Evolutionary conservation across 495 filamentous ascomycete genomes (phyloP).

Genomic region (Penicillium maclennaniae): DNA sequence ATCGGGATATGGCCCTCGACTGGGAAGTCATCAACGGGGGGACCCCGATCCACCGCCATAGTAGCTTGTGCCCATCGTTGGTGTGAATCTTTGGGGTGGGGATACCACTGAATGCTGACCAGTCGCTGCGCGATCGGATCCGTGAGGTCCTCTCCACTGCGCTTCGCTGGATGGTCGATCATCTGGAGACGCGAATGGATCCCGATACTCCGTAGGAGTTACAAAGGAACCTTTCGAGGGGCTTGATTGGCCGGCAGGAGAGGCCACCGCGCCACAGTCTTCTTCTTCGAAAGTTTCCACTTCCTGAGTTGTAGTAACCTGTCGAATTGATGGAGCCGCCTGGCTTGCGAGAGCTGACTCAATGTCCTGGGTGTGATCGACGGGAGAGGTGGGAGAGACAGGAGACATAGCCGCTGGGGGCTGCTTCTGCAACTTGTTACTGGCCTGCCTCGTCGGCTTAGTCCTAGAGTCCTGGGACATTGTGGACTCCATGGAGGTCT

Average conservation of each 20-base stretch:
- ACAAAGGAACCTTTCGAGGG: conserved; percentile 29
- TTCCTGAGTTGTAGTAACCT: conserved; percentile 36
- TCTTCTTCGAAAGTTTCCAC: conserved; percentile 20
- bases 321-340: conserved; percentile 35
- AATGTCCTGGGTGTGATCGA: conserved; percentile 16
- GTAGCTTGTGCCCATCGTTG: conserved; percentile 43
- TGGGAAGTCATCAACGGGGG: conserved; percentile 69
- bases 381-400: not conserved
- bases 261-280: conserved; percentile 13
- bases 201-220: conserved; percentile 18
- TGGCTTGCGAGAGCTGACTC: conserved; percentile 11
- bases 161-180: conserved; percentile 28
- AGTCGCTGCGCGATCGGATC: conserved; percentile 7
- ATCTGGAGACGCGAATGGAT: conserved; percentile 24
- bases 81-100: conserved; percentile 32
- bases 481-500: conserved; percentile 46
- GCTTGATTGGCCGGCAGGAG: conserved; percentile 16
- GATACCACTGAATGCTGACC: conserved; percentile 27
- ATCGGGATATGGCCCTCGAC: conserved; percentile 28
- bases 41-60: conserved; percentile 57
- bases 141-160: conserved; percentile 17
- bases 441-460: conserved; percentile 73
- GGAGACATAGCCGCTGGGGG: conserved; percentile 8
- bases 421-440: conserved; percentile 21
- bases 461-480: conserved; percentile 31